These are phyloP conservation scores for Fraxinus dipetala DNA, from an alignment of 305 asterid species.

Conservation along the genomic window DNA sequence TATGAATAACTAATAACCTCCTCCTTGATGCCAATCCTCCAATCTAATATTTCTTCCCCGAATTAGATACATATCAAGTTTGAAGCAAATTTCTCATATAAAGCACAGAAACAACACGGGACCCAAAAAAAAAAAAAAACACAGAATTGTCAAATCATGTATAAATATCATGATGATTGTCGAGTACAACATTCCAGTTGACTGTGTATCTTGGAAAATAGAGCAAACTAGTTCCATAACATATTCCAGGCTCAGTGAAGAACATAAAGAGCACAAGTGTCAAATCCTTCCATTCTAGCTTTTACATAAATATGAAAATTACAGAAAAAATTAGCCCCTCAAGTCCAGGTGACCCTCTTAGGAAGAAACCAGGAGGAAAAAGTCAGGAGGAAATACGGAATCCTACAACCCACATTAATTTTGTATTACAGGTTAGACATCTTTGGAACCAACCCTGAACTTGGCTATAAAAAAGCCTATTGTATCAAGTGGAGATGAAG, in stretches of 20 bases:
- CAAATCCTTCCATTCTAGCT: background rate
- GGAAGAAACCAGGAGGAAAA: background rate
- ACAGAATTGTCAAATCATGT: background rate
- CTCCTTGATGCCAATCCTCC: background rate
- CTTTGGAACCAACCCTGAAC: slow-evolving; percentile 74
- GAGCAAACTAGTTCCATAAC: background rate
- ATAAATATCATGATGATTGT: background rate
- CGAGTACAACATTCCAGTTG: background rate
- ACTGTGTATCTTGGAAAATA: background rate
- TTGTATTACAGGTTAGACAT: slow-evolving; percentile 14
- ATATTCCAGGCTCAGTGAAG: background rate
- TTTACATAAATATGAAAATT: background rate
- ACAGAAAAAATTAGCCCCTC: background rate
- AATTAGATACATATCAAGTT: background rate
- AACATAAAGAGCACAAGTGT: background rate
- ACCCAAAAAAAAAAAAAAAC: too few relatives aligned
- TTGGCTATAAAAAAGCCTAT: slow-evolving; percentile 94
- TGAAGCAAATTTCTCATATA: background rate
- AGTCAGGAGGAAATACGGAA: background rate
- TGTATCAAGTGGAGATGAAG: slow-evolving; percentile 75
- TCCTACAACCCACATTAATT: background rate
- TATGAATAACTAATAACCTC: background rate
- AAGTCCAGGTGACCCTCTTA: background rate
- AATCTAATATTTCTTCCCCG: background rate
- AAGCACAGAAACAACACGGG: background rate